Percentiles rank a stretch among this genome's conserved stretches.
phyloP scores from a whole-genome alignment of 148 eudicot species.

The Rhododendron simsii region DNA sequence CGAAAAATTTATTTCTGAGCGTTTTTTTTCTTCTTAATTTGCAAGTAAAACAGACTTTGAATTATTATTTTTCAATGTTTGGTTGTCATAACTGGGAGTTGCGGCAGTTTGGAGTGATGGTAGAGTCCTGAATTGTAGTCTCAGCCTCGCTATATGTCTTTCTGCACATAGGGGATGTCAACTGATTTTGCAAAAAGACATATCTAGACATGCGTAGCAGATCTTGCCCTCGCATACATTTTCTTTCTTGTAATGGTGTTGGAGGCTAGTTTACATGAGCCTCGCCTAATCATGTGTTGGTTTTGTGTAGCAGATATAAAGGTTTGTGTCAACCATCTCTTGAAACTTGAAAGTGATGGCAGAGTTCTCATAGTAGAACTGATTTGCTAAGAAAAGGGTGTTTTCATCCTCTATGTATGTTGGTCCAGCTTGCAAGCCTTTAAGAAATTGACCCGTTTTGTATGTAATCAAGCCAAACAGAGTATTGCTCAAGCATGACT shows the following conservation, averaged over 20 bases:
- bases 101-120: background rate
- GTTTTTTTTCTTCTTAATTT: no score
- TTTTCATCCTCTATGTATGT: no score
- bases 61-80: no score
- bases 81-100: background rate
- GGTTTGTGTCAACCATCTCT: background rate
- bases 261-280: background rate
- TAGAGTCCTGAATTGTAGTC: background rate
- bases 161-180: background rate
- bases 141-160: background rate
- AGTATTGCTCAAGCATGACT: no score
- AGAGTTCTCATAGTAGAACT: no score
- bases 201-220: background rate
- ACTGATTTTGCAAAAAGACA: background rate
- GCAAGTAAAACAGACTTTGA: no score
- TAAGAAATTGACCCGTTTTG: no score
- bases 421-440: no score
- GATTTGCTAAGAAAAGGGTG: no score
- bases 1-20: no score
- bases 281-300: background rate
- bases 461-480: no score
- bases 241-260: background rate
- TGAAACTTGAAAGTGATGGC: no score
- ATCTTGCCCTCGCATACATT: background rate
- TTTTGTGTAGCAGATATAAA: background rate